Evolutionary conservation across 495 filamentous ascomycete species (phyloP), one percentile per base, ranked within the genome.

Genomic region (Talaromyces proteolyticus): DNA sequence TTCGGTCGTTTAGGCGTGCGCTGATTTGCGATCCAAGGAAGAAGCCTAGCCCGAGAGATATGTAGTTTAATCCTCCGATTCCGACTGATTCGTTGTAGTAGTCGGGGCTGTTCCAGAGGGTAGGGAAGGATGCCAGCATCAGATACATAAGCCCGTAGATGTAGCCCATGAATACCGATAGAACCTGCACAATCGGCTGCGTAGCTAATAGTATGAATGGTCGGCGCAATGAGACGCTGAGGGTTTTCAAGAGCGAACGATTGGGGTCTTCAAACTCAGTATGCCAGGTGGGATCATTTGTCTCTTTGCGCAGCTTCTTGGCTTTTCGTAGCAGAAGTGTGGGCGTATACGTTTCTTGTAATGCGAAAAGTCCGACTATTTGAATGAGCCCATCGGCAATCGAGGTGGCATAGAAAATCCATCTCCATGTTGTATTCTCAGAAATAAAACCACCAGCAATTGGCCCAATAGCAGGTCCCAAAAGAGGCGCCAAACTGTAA

Each of bases 111-210:
- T 71, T 75, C 78, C 81, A 89, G 25, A 90, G 79, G 14, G 53
- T 43, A 0, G 86, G 81, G 64, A 88, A 88, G 23, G 81, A 84
- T 4, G 82, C 78, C 5, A 89, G 72, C 41, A 88, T 74, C 3
- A 91, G 78, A 50, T 89, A 90, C 70, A 84, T 81, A 14, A 88
- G 62, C 3, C 86, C 87, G 64, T 86, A 90, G 34, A 85, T 63
- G 58, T 82, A 90, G 50, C 79, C 79, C 76, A 82, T 80, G 64
- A 84, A 85, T 6, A 77, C 24, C 6, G 83, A 75, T 8, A 87
- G 65, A 41, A 69, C 68, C 61, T 82, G 78, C 34, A 85, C 70
- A 52, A 83, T 84, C 20, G 74, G 56, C 52, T 87, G 80, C 0
- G 82, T 85, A 45, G 66, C 57, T 23, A 86, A 68, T n/a, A 86